Evolutionary conservation across 257 asterid species (phyloP).

Genomic region (Rhazya stricta): DNA sequence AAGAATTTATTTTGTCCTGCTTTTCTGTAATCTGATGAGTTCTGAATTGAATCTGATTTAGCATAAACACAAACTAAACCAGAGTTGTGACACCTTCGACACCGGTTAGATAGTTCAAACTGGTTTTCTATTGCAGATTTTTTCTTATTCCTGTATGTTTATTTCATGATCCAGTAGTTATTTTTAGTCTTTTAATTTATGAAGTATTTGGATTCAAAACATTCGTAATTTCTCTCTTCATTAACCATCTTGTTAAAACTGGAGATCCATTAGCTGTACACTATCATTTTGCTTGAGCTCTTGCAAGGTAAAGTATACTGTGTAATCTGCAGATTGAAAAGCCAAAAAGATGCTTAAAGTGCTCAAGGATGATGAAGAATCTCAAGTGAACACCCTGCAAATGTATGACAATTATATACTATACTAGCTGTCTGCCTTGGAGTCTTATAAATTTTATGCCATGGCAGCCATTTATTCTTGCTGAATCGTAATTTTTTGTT

Average conservation of each 20-base stretch:
- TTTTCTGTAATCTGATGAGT: background rate
- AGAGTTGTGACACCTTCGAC: background rate
- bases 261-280: background rate
- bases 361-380: constrained; percentile 4
- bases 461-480: constrained; percentile 11
- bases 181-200: background rate
- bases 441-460: background rate
- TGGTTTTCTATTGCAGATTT: background rate
- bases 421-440: constrained; percentile 9
- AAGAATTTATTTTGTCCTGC: background rate
- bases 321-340: background rate
- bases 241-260: background rate
- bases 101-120: background rate
- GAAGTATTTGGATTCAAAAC: background rate
- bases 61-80: background rate
- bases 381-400: constrained; percentile 7
- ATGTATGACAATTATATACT: background rate
- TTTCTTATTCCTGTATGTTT: background rate
- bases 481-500: constrained; percentile 18
- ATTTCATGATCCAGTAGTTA: background rate
- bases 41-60: background rate
- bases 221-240: background rate
- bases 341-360: constrained; percentile 16
- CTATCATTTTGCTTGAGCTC: background rate
- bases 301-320: background rate